Evolutionary conservation across 768 basidiomycete genomes (phyloP), one percentile per base, ranked within the genome.

Genomic region (Hebeloma cylindrosporum): DNA sequence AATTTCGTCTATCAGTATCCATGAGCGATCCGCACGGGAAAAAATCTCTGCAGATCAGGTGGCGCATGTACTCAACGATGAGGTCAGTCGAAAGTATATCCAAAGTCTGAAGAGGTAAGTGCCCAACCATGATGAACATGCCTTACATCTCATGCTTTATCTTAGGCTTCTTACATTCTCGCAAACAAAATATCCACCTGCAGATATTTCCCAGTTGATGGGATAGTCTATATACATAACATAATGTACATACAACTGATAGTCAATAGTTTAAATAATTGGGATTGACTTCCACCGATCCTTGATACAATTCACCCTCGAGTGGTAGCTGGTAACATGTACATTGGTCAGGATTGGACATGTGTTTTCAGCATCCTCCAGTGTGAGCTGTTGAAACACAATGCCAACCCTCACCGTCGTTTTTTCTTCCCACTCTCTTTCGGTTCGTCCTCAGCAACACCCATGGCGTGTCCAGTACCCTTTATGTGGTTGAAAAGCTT

Each of bases 81-180:
- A 99, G 80, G 92, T 97, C 60, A 93, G 91, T 58, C 79, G 96
- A 49, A 99, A 98, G 67, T 99, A 97, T 61, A 98, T 99, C 45
- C 96, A 98, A 68, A 96, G 92, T 62, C 64, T 98, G 41, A 98
- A 97, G 70, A 71, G 94, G 93, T 91, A 54, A n/a, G 72, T 18
- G 21, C n/a, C n/a, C 7, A 16, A 13, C 13, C 21, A 39, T 30
- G 32, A 6, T 26, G 9, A 29, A 34, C 9, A 14, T 21, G 16
- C 10, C 16, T 7, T 36, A 17, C 11, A 14, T n/a, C n/a, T 37
- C 31, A 18, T 45, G 7, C 21, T 30, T 23, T 30, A 31, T 14
- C 37, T 13, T 59, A 96, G 96, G 49, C 73, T 99, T 25, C 73
- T 99, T 56, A 94, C 96, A 0, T 96, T 97, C 61, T 85, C 92